Conservation (phyloP, 1,284 basidiomycete species). For the Malassezia sympodialis region DNA sequence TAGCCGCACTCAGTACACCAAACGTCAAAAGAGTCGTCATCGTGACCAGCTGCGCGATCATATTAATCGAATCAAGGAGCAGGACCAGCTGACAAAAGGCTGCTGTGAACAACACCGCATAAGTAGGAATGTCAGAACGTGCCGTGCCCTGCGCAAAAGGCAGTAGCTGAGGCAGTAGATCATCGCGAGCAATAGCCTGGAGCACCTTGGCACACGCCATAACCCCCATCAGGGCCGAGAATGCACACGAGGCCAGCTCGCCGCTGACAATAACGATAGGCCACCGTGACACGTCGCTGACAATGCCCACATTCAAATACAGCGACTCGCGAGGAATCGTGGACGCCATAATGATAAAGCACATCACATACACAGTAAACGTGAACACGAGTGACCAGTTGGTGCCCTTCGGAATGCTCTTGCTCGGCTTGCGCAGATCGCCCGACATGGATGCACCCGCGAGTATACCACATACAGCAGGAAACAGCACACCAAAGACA, state of each 20-base stretch:
- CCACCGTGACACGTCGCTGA: conserved; percentile 39
- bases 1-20: conserved; percentile 43
- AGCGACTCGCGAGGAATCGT: conserved; percentile 41
- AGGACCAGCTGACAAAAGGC: conserved; percentile 39
- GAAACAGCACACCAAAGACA: conserved; percentile 46
- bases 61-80: conserved; percentile 45
- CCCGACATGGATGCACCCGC: conserved; percentile 47
- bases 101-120: conserved; percentile 41
- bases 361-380: conserved; percentile 35
- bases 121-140: conserved; percentile 38
- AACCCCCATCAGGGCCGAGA: conserved; percentile 46
- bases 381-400: conserved; percentile 45
- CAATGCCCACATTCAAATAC: conserved; percentile 42
- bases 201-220: conserved; percentile 46
- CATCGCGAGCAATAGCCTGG: conserved; percentile 45
- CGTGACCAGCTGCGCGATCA: conserved; percentile 45
- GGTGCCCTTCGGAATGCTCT: conserved; percentile 48
- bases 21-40: conserved; percentile 47
- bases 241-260: conserved; percentile 41
- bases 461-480: conserved; percentile 43
- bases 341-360: conserved; percentile 41
- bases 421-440: conserved; percentile 46
- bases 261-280: conserved; percentile 43
- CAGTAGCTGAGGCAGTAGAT: conserved; percentile 37
- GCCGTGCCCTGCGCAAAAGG: conserved; percentile 44